These are phyloP conservation scores for Neospermospora avenae DNA, from an alignment of 2,329 filamentous ascomycete genomes.

Conservation along the genomic window DNA sequence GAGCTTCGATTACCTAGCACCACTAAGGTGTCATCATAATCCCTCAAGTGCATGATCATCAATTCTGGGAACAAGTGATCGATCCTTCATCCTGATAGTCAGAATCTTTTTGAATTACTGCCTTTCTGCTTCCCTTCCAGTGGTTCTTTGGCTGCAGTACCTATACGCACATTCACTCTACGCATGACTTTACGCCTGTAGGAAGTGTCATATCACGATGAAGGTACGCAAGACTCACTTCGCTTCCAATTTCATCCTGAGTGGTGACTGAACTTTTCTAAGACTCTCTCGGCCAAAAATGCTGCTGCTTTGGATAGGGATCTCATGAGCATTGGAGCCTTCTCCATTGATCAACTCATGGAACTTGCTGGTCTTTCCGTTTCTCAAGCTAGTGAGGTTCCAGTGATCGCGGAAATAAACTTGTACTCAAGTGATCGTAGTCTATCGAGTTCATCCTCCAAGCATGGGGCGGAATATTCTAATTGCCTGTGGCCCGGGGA, in stretches of 20 bases:
- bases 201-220: background rate
- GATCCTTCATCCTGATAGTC: no score
- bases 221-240: slow-evolving; percentile 15
- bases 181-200: background rate
- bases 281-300: slow-evolving; percentile 86
- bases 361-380: slow-evolving; percentile 80
- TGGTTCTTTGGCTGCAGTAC: no score
- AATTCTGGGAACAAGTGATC: no score
- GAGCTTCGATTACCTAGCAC: no score
- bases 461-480: slow-evolving; percentile 69
- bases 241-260: background rate
- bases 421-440: slow-evolving; percentile 41
- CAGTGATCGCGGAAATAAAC: background rate
- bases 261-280: background rate
- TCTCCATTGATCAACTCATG: slow-evolving; percentile 76
- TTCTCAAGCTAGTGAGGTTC: slow-evolving; percentile 72
- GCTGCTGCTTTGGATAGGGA: slow-evolving; percentile 89
- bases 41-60: no score
- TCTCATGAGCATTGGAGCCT: slow-evolving; percentile 84
- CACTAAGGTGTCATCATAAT: no score
- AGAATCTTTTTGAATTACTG: no score
- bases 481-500: slow-evolving; percentile 85
- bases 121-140: no score
- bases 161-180: no score
- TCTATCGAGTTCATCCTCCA: slow-evolving; percentile 80